Percentiles rank a stretch among this genome's conserved stretches.
These are phyloP conservation scores for Collybia sp. DNA, from an alignment of 768 basidiomycete species.

Conservation along the genomic window DNA sequence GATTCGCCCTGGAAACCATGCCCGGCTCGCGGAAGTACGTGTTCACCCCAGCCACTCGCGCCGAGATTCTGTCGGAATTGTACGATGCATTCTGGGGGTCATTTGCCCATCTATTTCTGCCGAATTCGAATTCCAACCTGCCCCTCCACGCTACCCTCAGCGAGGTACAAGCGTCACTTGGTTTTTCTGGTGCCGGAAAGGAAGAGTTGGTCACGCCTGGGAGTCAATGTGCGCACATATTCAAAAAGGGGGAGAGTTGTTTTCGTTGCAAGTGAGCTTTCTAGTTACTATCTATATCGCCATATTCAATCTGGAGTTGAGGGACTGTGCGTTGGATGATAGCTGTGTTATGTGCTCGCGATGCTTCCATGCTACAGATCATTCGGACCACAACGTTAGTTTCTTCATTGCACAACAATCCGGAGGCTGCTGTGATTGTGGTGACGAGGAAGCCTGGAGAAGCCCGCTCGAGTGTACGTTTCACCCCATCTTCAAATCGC, in stretches of 20 bases:
- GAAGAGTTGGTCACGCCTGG: conserved; percentile 62
- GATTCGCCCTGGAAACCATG: conserved; percentile 77
- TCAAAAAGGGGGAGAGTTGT: conserved; percentile 88
- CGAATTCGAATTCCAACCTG: conserved; percentile 55
- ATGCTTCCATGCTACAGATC: conserved; percentile 89
- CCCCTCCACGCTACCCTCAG: conserved; percentile 62
- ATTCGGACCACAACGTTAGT: conserved; percentile 84
- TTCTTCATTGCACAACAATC: conserved; percentile 92
- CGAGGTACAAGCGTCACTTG: conserved; percentile 60
- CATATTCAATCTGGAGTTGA: conserved; percentile 23
- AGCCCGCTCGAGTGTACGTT: conserved; percentile 60
- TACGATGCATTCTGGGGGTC: conserved; percentile 82
- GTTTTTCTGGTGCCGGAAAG: conserved; percentile 54
- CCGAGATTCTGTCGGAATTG: conserved; percentile 77
- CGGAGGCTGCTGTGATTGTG: conserved; percentile 94
- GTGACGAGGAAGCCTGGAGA: conserved; percentile 88
- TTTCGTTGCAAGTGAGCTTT: conserved; percentile 86
- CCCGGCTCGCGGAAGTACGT: conserved; percentile 74
- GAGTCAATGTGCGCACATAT: conserved; percentile 77
- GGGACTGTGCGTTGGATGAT: conserved; percentile 88
- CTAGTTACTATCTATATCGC: background rate
- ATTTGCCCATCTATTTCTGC: conserved; percentile 69
- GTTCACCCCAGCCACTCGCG: conserved; percentile 69
- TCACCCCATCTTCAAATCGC: conserved; percentile 54
- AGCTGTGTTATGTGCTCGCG: conserved; percentile 86